phyloP scores from a whole-genome alignment of 306 rosid genomes.

The Gleditsia sinensis region DNA sequence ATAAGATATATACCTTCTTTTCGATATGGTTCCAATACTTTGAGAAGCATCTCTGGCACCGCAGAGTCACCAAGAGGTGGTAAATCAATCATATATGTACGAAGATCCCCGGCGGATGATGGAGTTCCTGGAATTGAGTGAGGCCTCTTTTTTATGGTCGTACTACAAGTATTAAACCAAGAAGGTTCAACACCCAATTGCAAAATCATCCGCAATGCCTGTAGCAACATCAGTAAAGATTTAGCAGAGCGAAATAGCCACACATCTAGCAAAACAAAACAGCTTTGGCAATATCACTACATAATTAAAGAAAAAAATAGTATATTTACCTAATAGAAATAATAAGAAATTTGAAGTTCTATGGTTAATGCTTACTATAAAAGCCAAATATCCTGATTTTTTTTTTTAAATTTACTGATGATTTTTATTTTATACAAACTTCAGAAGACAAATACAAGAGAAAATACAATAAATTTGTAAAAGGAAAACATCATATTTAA shows the following conservation, averaged over 20 bases:
- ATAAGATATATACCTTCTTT: conserved; percentile 68
- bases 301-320: background rate
- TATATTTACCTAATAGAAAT: background rate
- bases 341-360: background rate
- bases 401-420: background rate
- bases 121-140: conserved; percentile 81
- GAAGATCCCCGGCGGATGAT: conserved; percentile 70
- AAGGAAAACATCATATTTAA: background rate
- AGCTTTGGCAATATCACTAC: background rate
- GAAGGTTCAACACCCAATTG: conserved; percentile 93
- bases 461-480: background rate
- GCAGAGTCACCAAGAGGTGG: conserved; percentile 85
- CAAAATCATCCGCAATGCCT: conserved; percentile 94
- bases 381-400: too few species aligned
- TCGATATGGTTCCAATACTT: conserved; percentile 91
- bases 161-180: conserved; percentile 93
- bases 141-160: conserved; percentile 72
- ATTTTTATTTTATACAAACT: background rate
- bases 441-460: background rate
- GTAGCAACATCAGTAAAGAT: conserved; percentile 35
- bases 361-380: background rate
- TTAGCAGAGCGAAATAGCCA: conserved; percentile 13
- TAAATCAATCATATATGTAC: conserved; percentile 69
- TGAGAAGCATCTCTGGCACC: conserved; percentile 93
- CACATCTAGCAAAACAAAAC: background rate